Evolutionary conservation across 768 basidiomycete genomes (phyloP), one percentile per base, ranked within the genome.

Genomic region (Leccinum variicolor): DNA sequence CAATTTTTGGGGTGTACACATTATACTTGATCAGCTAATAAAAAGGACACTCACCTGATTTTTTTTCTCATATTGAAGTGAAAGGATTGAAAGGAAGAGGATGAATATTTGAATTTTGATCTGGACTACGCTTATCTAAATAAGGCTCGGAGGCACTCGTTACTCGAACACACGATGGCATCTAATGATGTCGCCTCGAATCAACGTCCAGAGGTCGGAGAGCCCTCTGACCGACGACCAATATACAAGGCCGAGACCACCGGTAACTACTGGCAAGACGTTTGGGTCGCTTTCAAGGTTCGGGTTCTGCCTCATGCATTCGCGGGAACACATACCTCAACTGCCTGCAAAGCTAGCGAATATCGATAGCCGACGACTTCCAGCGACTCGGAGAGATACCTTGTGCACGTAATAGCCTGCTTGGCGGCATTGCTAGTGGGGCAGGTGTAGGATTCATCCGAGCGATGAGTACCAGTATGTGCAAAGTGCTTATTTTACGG

Each of bases 371-470:
- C 56, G 77, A 82, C 61, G 88, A 88, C 70, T 74, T 85, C 17
- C 75, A 77, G 60, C 79, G 83, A 67, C 79, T 92, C 50, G 78
- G 79, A 52, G 83, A 90, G 63, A 78, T 91, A 11, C 91, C 90
- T 3, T 93, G 91, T 66, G 88, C 86, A 50, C 79, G 92, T 36
- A 87, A 82, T 58, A 87, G 87, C 66, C 73, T 93, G 36, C 73
- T 93, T 62, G 82, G 80, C 52, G 91, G 91, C 14, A 92, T 93
- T 63, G 87, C 84, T n/a, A 84, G 87, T 56, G 91, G 91, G 14
- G 79, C 79, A 1, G 91, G 89, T 1, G 81, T 93, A 54, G 92
- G 91, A 19, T 76, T 88, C 54, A 82, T 92, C 54, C 81, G 90
- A 55, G 86, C 84, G 3, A 71, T 91, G 64, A 81, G 81, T 64